Conservation (phyloP, 1,139 yeast genomes). For the Magnusiomyces fungicola region DNA sequence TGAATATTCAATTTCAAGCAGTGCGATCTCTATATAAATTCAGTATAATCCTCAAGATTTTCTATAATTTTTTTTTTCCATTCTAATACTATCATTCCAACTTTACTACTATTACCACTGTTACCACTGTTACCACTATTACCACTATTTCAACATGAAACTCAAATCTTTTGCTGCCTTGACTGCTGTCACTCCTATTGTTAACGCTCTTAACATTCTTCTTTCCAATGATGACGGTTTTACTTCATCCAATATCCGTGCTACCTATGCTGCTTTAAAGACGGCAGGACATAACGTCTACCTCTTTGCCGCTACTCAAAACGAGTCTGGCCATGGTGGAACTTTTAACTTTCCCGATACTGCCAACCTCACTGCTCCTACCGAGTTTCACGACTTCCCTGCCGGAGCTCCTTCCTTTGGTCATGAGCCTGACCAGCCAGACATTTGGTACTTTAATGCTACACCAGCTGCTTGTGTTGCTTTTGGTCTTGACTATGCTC, state of each 20-base stretch:
- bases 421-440: slow-evolving; percentile 34
- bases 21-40: too few species aligned
- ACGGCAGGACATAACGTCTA: slow-evolving; percentile 50
- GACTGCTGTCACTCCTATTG: slow-evolving; percentile 1
- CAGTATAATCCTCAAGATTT: too few species aligned
- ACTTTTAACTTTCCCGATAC: slow-evolving; percentile 42
- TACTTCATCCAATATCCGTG: slow-evolving; percentile 54
- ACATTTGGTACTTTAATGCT: slow-evolving; percentile 36
- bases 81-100: too few species aligned
- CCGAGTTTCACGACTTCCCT: slow-evolving; percentile 37
- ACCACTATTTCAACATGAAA: background rate
- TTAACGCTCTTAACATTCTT: slow-evolving; percentile 31
- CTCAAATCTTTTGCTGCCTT: background rate
- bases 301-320: slow-evolving; percentile 51
- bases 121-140: background rate
- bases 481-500: slow-evolving; percentile 16
- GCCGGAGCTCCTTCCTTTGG: slow-evolving; percentile 43
- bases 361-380: slow-evolving; percentile 34
- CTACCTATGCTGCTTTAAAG: slow-evolving; percentile 47
- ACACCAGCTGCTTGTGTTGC: slow-evolving; percentile 16
- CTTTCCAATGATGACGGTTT: slow-evolving; percentile 56
- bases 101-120: background rate
- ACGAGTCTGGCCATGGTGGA: slow-evolving; percentile 56
- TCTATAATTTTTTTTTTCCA: too few species aligned
- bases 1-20: too few species aligned